A percentile compares a stretch with the other conserved stretches of the same genome.
phyloP scores from a whole-genome alignment of 768 basidiomycete species.

The Tylopilus sp. region DNA sequence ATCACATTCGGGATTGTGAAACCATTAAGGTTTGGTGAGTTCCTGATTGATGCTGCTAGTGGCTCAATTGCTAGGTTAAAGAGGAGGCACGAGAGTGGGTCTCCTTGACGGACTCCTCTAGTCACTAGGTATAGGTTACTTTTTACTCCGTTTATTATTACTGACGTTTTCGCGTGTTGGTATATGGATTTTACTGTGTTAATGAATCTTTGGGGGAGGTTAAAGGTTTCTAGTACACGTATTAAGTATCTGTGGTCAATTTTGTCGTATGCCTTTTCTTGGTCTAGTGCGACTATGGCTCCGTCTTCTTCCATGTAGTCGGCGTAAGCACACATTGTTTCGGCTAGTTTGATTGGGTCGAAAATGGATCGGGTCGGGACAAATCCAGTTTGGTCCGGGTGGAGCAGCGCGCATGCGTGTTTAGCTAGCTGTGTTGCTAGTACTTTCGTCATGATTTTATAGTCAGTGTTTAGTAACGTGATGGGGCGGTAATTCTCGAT shows the following conservation, averaged over 20 bases:
- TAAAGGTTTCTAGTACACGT: not conserved
- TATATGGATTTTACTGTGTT: not conserved
- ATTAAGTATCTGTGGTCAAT: not conserved
- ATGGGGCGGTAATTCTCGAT: not conserved
- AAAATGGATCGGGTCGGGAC: not conserved
- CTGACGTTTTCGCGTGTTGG: not conserved
- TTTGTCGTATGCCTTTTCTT: constrained; percentile 41
- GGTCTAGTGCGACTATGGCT: constrained; percentile 32
- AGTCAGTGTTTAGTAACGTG: too few relatives aligned
- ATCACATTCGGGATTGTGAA: not conserved
- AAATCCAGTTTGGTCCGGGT: not conserved
- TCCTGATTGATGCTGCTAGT: not conserved
- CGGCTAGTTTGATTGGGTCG: not conserved
- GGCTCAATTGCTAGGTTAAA: not conserved
- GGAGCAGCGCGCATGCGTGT: not conserved
- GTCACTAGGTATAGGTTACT: not conserved
- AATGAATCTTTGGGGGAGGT: not conserved
- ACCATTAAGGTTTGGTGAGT: not conserved
- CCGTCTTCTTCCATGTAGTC: not conserved
- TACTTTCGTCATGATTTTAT: not conserved
- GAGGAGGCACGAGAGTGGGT: not conserved
- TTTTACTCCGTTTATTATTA: not conserved
- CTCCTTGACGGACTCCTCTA: constrained; percentile 35
- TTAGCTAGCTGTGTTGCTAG: not conserved
- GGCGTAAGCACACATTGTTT: not conserved